Evolutionary conservation across 2,329 filamentous ascomycete species (phyloP).

Genomic region (Xylaria sp.): DNA sequence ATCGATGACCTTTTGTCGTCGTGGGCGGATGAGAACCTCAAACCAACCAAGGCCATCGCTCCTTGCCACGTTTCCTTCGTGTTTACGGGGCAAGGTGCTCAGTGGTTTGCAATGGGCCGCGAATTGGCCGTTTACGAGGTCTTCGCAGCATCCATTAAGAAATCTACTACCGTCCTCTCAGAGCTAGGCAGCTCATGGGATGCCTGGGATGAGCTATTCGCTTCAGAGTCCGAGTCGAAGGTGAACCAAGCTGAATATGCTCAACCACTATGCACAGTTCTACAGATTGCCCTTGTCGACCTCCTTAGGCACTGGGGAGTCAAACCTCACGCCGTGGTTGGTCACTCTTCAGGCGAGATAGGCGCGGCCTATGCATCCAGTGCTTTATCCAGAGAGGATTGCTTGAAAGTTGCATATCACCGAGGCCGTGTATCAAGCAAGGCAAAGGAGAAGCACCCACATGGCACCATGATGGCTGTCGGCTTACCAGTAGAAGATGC

Average conservation of each 20-base stretch:
- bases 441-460: conserved; percentile 47
- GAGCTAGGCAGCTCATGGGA: background rate
- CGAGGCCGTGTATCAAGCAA: conserved; percentile 32
- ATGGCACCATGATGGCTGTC: conserved; percentile 22
- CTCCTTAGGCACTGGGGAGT: conserved; percentile 48
- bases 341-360: conserved; percentile 55
- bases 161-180: background rate
- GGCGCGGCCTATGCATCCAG: conserved; percentile 54
- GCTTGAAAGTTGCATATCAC: conserved; percentile 38
- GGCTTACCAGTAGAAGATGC: conserved; percentile 9
- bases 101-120: conserved; percentile 41
- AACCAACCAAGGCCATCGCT: conserved; percentile 16
- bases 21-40: conserved; percentile 4
- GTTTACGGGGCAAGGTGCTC: conserved; percentile 38
- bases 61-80: conserved; percentile 23
- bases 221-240: conserved; percentile 42
- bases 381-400: conserved; percentile 39
- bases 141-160: conserved; percentile 13
- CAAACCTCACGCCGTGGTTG: conserved; percentile 46
- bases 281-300: conserved; percentile 53
- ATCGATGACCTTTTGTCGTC: conserved; percentile 7
- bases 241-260: conserved; percentile 44
- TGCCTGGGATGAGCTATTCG: conserved; percentile 40
- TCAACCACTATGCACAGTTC: conserved; percentile 49
- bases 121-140: conserved; percentile 17